Base-by-base conservation (phyloP, 352 stramenopile genomes). In the Pythium aquatile region DNA sequence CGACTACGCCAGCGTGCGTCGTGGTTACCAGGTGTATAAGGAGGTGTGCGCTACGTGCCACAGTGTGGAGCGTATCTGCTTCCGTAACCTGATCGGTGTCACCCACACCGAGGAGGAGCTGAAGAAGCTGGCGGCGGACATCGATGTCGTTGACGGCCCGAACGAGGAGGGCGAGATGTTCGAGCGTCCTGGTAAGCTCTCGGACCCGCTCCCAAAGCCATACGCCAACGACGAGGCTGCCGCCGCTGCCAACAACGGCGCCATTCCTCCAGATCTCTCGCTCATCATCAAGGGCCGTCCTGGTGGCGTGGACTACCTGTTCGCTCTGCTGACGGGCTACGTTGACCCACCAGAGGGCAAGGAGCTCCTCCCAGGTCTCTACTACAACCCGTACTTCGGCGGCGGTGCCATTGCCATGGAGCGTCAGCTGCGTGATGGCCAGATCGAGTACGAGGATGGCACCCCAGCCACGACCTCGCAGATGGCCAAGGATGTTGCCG, bases 161-260 rank as follows among this genome's bases (percentile, higher is more conserved):
- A 98, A 99, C 72, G 96, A 98, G 56, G 85, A 98, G 72, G 97
- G 97, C 46, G 97, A 99, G 80, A 99, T 99, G 97, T 99, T 99
- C 66, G 97, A 99, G 69, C 93, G 97, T 35, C 97, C 97, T 2
- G 97, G 96, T 60, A 99, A 99, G 77, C 88, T 98, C 20, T 97
- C 91, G 58, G 96, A 99, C 84, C 85, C 87, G 6, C 87, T 99
- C 26, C 97, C 97, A 24, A 94, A 88, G 48, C 97, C 97, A 37
- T 99, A 99, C 78, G 79, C 91, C 55, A 99, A 99, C 74, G 97
- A 99, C 67, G 96, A 99, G 63, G 90, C 96, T n/a, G 97, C 91
- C 28, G 94, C 96, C 58, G 89, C 96, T 58, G 97, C 97, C 42
- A 99, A 99, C 83, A 98, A 97, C 71, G 97, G 97, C 32, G 97